Evolutionary conservation across 1,284 basidiomycete genomes (phyloP).

Genomic region (Serendipita sp.): DNA sequence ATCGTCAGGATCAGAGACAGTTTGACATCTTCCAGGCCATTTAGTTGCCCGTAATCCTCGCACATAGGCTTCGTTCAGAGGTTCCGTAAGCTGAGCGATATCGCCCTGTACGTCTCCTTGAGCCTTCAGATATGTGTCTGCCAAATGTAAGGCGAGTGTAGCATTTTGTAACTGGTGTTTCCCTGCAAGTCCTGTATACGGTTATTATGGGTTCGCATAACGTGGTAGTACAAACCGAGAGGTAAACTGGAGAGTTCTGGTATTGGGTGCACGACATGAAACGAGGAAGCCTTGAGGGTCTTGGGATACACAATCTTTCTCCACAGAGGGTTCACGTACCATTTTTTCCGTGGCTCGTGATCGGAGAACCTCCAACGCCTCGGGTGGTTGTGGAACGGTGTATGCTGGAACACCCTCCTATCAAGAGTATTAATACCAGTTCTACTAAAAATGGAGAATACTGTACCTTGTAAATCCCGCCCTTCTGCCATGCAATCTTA

Average conservation of each 20-base stretch:
- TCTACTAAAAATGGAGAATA: neutral
- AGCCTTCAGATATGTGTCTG: slow-evolving; percentile 52
- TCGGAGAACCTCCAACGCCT: slow-evolving; percentile 53
- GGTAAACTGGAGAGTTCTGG: slow-evolving; percentile 37
- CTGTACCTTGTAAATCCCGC: slow-evolving; percentile 81
- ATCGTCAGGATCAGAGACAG: slow-evolving; percentile 44
- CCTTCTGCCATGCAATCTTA: slow-evolving; percentile 93
- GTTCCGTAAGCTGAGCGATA: slow-evolving; percentile 17
- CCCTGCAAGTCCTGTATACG: slow-evolving; percentile 63
- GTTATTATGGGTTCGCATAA: slow-evolving; percentile 6
- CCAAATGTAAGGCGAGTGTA: slow-evolving; percentile 67
- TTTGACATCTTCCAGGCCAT: slow-evolving; percentile 98
- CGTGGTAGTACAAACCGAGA: slow-evolving; percentile 37
- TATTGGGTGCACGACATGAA: slow-evolving; percentile 39
- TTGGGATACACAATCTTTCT: neutral
- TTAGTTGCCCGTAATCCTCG: slow-evolving; percentile 53
- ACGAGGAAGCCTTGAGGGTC: slow-evolving; percentile 40
- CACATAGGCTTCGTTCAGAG: slow-evolving; percentile 27
- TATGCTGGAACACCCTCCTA: slow-evolving; percentile 75
- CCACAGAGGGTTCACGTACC: slow-evolving; percentile 24
- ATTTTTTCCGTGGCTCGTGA: slow-evolving; percentile 52
- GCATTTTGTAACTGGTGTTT: slow-evolving; percentile 85
- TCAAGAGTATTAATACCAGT: neutral
- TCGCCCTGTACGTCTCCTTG: slow-evolving; percentile 17
- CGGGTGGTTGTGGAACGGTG: slow-evolving; percentile 61